Evolutionary conservation across 257 asterid genomes (phyloP).

Genomic region (Solanum pinnatisectum): DNA sequence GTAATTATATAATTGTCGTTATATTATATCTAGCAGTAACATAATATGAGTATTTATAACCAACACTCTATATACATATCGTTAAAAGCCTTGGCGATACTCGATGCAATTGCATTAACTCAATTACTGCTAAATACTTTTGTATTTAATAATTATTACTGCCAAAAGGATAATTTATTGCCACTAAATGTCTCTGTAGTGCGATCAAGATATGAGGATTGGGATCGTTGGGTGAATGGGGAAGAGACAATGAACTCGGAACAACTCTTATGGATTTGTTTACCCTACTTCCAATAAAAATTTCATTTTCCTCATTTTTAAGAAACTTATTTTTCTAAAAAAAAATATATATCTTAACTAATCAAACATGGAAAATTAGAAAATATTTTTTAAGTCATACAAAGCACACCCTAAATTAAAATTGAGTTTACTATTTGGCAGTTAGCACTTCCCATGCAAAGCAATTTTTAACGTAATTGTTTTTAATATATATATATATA

Average conservation of each 20-base stretch:
- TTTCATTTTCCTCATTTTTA: no score
- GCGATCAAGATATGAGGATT: background rate
- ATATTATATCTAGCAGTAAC: no score
- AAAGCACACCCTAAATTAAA: background rate
- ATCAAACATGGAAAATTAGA: background rate
- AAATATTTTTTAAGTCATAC: background rate
- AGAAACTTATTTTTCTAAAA: no score
- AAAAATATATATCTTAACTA: no score
- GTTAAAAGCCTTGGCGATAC: background rate
- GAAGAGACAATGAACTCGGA: no score
- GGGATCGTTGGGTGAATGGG: background rate
- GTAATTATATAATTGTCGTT: no score
- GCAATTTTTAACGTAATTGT: background rate
- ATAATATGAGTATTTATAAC: background rate
- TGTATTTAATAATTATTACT: fast-evolving
- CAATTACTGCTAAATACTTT: background rate
- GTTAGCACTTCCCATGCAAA: background rate
- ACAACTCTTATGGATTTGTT: background rate
- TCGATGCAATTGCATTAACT: background rate
- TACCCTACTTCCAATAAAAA: background rate
- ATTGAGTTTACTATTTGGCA: background rate
- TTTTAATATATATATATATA: background rate
- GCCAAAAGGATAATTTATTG: no score
- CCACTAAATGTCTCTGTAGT: background rate
- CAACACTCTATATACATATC: no score